phyloP scores from a whole-genome alignment of 78 protist species.

The Bigelowiella natans region DNA sequence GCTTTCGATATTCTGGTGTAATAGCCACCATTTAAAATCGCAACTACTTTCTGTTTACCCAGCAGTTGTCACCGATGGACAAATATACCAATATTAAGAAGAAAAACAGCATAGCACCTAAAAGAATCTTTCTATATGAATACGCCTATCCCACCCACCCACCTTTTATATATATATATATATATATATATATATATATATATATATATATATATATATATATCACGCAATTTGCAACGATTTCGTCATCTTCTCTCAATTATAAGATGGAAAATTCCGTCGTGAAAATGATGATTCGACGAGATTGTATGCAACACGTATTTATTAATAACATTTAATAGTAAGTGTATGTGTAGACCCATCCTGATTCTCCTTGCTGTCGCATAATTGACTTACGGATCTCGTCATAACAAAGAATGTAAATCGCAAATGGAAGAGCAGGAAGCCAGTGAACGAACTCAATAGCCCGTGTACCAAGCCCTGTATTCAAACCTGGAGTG shows the following conservation, averaged over 20 bases:
- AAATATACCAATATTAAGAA: too few species aligned
- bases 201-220: not conserved
- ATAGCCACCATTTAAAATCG: too few species aligned
- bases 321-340: not conserved
- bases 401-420: slow-evolving; percentile 64
- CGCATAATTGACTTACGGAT: slow-evolving; percentile 48
- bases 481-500: slow-evolving; percentile 1
- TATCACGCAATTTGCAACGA: not conserved
- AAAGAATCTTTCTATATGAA: too few species aligned
- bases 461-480: slow-evolving; percentile 50
- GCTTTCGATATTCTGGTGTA: too few species aligned
- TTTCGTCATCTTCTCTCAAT: not conserved
- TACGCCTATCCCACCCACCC: too few species aligned
- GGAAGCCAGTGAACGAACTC: slow-evolving; percentile 52
- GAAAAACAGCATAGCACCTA: too few species aligned
- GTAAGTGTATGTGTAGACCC: not conserved
- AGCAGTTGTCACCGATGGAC: too few species aligned
- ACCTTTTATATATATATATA: too few species aligned
- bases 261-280: not conserved
- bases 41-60: too few species aligned
- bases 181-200: not conserved
- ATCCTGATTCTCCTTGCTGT: not conserved
- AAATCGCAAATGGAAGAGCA: slow-evolving; percentile 66
- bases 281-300: not conserved
- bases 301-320: too few species aligned